These are phyloP conservation scores for Talaromyces sp. DNA, from an alignment of 2,329 filamentous ascomycete species.

Conservation along the genomic window DNA sequence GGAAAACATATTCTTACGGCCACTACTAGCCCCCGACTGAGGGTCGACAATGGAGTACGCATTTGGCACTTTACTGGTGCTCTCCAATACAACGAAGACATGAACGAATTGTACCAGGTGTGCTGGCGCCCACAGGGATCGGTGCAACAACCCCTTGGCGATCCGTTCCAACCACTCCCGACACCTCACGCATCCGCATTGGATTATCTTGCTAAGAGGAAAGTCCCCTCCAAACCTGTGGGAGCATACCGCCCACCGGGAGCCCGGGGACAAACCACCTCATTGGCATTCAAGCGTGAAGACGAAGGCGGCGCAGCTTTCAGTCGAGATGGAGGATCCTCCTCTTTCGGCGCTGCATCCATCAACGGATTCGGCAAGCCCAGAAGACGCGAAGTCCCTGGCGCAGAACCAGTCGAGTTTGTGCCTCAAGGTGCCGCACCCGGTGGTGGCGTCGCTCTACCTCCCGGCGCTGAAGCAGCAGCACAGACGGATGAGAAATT, in stretches of 20 bases:
- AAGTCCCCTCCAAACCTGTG: conserved; percentile 94
- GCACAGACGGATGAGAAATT: conserved; percentile 61
- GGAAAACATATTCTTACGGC: conserved; percentile 93
- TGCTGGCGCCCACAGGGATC: conserved; percentile 73
- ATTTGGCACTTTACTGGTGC: conserved; percentile 87
- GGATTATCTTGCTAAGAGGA: conserved; percentile 75
- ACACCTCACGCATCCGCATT: conserved; percentile 76
- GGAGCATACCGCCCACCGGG: conserved; percentile 94
- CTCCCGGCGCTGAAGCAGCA: conserved; percentile 54
- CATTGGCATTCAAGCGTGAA: conserved; percentile 93
- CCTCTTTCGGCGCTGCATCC: conserved; percentile 52
- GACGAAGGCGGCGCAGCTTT: conserved; percentile 92
- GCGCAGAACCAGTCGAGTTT: conserved; percentile 66
- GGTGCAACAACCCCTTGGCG: conserved; percentile 56
- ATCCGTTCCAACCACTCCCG: conserved; percentile 70
- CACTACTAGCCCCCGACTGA: conserved; percentile 90
- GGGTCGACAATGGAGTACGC: conserved; percentile 93
- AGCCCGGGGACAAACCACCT: conserved; percentile 80
- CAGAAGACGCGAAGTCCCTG: conserved; percentile 74
- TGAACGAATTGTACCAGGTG: conserved; percentile 89
- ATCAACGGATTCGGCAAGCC: conserved; percentile 75
- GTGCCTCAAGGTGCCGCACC: conserved; percentile 65
- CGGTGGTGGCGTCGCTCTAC: conserved; percentile 60
- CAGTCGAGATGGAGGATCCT: conserved; percentile 65
- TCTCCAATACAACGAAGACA: conserved; percentile 93